phyloP scores from a whole-genome alignment of 2,329 filamentous ascomycete species.

The Epichloe gansuensis region DNA sequence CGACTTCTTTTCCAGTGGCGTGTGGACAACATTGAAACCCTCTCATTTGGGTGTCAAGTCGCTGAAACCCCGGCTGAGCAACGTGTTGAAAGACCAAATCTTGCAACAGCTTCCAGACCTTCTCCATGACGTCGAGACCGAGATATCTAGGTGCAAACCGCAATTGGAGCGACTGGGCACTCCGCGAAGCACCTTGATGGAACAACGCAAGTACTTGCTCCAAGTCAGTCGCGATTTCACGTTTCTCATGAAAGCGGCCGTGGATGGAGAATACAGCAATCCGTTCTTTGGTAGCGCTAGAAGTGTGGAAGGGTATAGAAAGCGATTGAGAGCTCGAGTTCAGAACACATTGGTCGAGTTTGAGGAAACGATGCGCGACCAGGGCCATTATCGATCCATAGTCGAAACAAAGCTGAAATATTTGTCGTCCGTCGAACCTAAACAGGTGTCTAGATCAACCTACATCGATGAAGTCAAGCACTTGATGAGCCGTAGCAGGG shows the following conservation, averaged over 20 bases:
- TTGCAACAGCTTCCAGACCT: constrained; percentile 31
- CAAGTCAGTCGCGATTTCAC: constrained; percentile 32
- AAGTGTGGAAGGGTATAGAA: constrained; percentile 22
- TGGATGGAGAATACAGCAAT: constrained; percentile 39
- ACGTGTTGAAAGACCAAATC: constrained; percentile 37
- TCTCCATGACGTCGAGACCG: constrained; percentile 28
- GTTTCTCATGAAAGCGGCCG: constrained; percentile 29
- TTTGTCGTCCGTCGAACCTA: too few species aligned
- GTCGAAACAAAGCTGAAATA: constrained; percentile 6
- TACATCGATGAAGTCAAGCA: constrained; percentile 13
- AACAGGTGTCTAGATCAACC: neutral
- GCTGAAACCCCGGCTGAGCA: constrained; percentile 37
- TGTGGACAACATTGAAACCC: constrained; percentile 25
- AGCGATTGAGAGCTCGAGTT: constrained; percentile 40
- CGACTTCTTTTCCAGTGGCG: constrained; percentile 30
- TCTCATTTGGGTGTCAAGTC: constrained; percentile 33
- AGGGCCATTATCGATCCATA: constrained; percentile 17
- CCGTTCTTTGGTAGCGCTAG: constrained; percentile 32
- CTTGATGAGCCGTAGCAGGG: constrained; percentile 14
- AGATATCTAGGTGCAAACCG: constrained; percentile 21
- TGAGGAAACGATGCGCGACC: constrained; percentile 34
- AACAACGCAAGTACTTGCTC: constrained; percentile 38
- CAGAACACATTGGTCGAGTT: constrained; percentile 34
- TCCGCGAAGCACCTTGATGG: constrained; percentile 26
- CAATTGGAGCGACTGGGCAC: constrained; percentile 35